A percentile compares a stretch with the other conserved stretches of the same genome.
Evolutionary conservation across 2,329 filamentous ascomycete species (phyloP).

Genomic region (Colletotrichum tabaci): DNA sequence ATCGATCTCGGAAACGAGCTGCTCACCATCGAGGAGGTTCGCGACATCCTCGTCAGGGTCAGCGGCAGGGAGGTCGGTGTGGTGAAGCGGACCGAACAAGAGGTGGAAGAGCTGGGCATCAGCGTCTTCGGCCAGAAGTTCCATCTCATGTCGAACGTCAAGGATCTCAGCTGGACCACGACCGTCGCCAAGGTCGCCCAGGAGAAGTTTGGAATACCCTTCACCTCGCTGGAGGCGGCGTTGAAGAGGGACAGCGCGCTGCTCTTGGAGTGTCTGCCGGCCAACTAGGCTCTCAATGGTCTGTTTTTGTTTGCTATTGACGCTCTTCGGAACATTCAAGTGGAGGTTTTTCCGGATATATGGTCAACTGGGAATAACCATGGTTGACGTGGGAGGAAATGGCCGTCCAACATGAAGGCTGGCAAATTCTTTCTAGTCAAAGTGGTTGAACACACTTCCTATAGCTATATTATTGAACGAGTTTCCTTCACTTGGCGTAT

Average conservation of each 20-base stretch:
- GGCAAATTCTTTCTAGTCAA: too few species aligned
- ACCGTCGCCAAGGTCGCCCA: slow-evolving; percentile 39
- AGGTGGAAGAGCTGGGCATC: too few species aligned
- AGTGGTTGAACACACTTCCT: too few species aligned
- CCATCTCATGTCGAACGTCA: slow-evolving; percentile 47
- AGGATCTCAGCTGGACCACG: slow-evolving; percentile 43
- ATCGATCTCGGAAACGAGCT: slow-evolving; percentile 51
- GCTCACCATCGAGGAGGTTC: slow-evolving; percentile 50
- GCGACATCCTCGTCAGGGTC: slow-evolving; percentile 48
- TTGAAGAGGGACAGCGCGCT: slow-evolving; percentile 46
- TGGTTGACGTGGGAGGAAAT: too few species aligned
- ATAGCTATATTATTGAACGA: too few species aligned
- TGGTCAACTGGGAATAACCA: too few species aligned
- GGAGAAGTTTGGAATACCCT: slow-evolving; percentile 49
- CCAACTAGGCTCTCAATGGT: too few species aligned
- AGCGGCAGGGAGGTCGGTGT: slow-evolving; percentile 49
- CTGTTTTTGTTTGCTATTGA: too few species aligned
- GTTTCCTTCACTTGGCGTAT: too few species aligned
- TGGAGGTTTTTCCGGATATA: too few species aligned
- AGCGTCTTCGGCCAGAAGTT: slow-evolving; percentile 45
- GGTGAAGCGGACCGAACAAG: slow-evolving; percentile 20
- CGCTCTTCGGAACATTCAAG: too few species aligned
- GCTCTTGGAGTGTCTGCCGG: slow-evolving; percentile 39
- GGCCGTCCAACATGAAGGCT: too few species aligned
- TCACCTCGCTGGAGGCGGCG: slow-evolving; percentile 48